These are phyloP conservation scores for Tuber microsphaerosporum DNA, from an alignment of 495 filamentous ascomycete genomes.

Conservation along the genomic window DNA sequence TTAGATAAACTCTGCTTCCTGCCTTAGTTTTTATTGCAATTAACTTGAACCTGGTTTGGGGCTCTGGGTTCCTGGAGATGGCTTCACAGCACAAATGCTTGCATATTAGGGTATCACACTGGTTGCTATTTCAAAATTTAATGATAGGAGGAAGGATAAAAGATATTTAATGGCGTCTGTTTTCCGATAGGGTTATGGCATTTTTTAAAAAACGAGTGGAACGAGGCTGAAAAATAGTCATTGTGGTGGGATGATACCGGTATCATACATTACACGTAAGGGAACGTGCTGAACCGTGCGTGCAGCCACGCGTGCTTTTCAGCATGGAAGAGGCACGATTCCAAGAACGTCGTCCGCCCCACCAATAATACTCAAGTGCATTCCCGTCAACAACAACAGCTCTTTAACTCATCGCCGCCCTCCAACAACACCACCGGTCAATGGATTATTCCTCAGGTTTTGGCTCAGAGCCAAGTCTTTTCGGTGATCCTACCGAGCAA, in stretches of 20 bases:
- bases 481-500: constrained; percentile 37
- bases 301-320: neutral
- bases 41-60: neutral
- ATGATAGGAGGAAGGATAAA: neutral
- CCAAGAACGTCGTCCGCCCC: neutral
- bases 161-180: neutral
- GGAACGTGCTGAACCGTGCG: neutral
- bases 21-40: neutral
- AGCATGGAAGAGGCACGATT: neutral
- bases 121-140: neutral
- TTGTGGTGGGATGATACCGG: neutral
- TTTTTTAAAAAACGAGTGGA: neutral
- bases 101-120: neutral
- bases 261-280: neutral
- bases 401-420: neutral
- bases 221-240: no score
- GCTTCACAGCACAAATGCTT: neutral
- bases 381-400: constrained; percentile 3
- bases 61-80: neutral
- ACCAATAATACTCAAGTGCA: neutral
- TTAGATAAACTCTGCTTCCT: neutral
- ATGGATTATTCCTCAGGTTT: constrained; percentile 40
- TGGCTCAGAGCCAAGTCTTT: constrained; percentile 33
- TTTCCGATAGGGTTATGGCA: neutral
- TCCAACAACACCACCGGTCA: neutral